These are phyloP conservation scores for Cicer judaicum DNA, from an alignment of 306 rosid genomes.

Conservation along the genomic window DNA sequence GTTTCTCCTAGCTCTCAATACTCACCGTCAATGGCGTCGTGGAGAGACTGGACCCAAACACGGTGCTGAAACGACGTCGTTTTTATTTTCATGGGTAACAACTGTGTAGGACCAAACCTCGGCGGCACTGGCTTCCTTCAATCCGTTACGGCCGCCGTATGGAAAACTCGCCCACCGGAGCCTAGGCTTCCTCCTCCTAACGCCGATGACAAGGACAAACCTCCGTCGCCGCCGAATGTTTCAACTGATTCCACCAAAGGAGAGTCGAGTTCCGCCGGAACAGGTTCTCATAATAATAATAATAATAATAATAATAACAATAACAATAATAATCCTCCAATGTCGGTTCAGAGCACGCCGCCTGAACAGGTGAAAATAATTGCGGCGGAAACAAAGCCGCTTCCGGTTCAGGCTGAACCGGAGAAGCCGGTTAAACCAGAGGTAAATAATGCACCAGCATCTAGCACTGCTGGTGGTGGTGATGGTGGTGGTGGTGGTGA, in stretches of 20 bases:
- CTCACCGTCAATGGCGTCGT: conserved; percentile 48
- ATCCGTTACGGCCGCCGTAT: conserved; percentile 70
- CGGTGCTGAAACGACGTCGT: conserved; percentile 39
- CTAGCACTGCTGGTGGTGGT: conserved; percentile 21
- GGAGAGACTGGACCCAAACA: conserved; percentile 44
- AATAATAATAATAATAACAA: too few relatives aligned
- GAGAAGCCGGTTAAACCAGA: conserved; percentile 37
- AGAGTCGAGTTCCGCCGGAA: neutral
- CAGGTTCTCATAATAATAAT: neutral
- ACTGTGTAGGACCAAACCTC: conserved; percentile 81
- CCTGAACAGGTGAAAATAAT: conserved; percentile 67
- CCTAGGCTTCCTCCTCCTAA: conserved; percentile 62
- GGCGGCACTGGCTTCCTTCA: conserved; percentile 71
- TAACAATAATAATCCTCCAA: conserved; percentile 29
- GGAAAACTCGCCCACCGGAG: conserved; percentile 75
- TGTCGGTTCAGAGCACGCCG: conserved; percentile 64
- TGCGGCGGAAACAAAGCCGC: conserved; percentile 40
- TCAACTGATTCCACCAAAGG: conserved; percentile 41
- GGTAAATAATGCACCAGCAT: conserved; percentile 33
- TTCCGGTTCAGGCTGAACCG: conserved; percentile 33
- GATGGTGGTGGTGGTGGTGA: conserved; percentile 6
- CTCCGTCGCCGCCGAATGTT: neutral
- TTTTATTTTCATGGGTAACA: conserved; percentile 79
- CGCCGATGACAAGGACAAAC: conserved; percentile 43
- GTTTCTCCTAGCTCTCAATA: conserved; percentile 42